Base-by-base conservation (phyloP, 2,329 filamentous ascomycete genomes). In the Thielaviopsis euricoi region DNA sequence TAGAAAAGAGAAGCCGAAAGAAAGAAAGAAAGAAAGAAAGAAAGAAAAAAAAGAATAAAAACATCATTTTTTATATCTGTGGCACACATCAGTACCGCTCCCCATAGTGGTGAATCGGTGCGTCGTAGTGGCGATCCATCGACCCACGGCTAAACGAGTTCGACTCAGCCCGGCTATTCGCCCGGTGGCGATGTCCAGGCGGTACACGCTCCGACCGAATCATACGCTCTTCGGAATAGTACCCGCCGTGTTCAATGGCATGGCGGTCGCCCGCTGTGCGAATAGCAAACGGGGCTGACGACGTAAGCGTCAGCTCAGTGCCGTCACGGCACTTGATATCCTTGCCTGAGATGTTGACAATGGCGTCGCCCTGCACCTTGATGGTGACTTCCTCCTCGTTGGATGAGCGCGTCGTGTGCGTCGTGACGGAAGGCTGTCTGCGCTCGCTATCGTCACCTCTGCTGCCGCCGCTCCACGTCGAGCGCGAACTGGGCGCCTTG, bases 401-500 rank as follows among this genome's bases (percentile, higher is more conserved):
- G 2, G 68, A 71, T 7, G 76, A 79, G 37, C 77, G 71, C 3
- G 80, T 84, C 10, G 81, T 79, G 48, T 78, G 75, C 13, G 81
- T 83, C 0, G 80, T 81, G 26, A 78, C 78, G 57, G 80, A 83
- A 62, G 78, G 77, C 62, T 75, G 58, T 57, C 52, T 76, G 67
- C 77, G 82, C 58, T 83, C 81, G 67, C 80, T 83, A 59, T 83
- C 80, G 63, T 83, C 81, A 50, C 74, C 79, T 10, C 58, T 55
- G 65, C 81, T 83, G 22, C 68, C 75, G 62, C 74, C 81, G 71
- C 76, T 82, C 62, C 75, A 75, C 56, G 74, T 82, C 46, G 76
- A 81, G 23, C 74, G 74, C 65, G 76, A 80, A 70, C 75, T 80
- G 22, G 71, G 68, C 6, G 70, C 73, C 60, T 71, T 74, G 61